Evolutionary conservation across 2,329 filamentous ascomycete species (phyloP), one percentile per base, ranked within the genome.

Genomic region (Pyrenophora teres): DNA sequence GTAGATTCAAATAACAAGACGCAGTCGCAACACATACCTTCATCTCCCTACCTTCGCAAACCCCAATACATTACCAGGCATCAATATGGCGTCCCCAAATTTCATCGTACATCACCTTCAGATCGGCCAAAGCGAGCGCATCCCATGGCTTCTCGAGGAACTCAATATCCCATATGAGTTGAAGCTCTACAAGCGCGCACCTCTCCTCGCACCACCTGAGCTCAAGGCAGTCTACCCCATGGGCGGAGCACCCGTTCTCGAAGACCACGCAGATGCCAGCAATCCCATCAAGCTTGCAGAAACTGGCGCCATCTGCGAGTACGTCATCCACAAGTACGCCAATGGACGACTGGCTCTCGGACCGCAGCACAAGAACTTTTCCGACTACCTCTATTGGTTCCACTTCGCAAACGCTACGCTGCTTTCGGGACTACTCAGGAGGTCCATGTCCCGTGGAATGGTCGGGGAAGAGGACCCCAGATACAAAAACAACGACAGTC

Each of bases 91-190:
- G 3, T 57, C 54, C n/a, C 62, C 62, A 15, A 65, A 63, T 10
- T 61, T 74, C 40, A 66, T 66, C 35, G 58, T 74, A 44, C 70
- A 74, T 62, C 72, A 74, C 43, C 68, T 74, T 5, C 72, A 72
- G 56, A 46, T 68, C 66, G 84, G 83, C 9, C 84, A 87, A 66
- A 86, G 84, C 31, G 85, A 88, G 67, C 83, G 86, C 35, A 77
- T 87, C 44, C 73, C 81, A 63, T 88, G 83, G 80, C 80, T 88
- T 39, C 83, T 83, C 67, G 85, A 88, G 68, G 86, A 88, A 68
- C 80, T 88, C 15, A 69, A 71, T 40, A 70, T 88, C 44, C 65
- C 75, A 2, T 88, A 88, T 65, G 63, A 74, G 1, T 69, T 83
- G 9, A 73, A 74, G 50, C 70, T 73, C 35, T 76, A 84, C 73